phyloP scores from a whole-genome alignment of 2,329 filamentous ascomycete species.

The Hymenoscyphus linearis region DNA sequence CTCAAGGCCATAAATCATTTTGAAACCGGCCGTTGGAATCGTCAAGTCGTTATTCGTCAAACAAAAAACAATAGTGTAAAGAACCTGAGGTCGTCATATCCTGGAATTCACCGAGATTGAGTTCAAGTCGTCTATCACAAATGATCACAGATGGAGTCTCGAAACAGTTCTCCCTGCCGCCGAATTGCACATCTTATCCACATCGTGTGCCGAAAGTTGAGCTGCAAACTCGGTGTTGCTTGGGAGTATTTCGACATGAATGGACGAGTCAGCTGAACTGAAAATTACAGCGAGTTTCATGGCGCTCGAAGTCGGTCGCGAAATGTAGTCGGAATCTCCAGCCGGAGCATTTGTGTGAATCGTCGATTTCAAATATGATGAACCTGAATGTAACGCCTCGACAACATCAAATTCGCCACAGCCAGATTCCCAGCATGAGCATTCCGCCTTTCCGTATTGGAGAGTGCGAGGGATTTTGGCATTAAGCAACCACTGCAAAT shows the following conservation, averaged over 20 bases:
- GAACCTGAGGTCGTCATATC: not conserved
- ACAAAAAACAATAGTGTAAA: not conserved
- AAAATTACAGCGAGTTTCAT: conserved; percentile 64
- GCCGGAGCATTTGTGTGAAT: conserved; percentile 59
- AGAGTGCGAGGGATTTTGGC: conserved; percentile 63
- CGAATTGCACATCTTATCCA: conserved; percentile 13
- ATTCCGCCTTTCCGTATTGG: conserved; percentile 58
- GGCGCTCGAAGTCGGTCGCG: conserved; percentile 52
- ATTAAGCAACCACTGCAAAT: conserved; percentile 61
- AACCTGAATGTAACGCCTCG: conserved; percentile 62
- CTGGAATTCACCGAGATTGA: not conserved
- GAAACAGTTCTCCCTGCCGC: conserved; percentile 10
- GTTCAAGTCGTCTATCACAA: not conserved
- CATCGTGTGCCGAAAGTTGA: conserved; percentile 35
- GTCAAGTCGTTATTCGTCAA: not conserved
- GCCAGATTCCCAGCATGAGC: conserved; percentile 66
- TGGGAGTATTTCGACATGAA: conserved; percentile 45
- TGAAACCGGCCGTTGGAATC: not conserved
- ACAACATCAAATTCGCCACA: conserved; percentile 75
- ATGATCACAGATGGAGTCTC: conserved; percentile 7
- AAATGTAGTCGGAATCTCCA: conserved; percentile 67
- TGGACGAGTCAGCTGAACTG: conserved; percentile 42
- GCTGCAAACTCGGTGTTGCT: conserved; percentile 36
- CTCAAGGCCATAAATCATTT: not conserved
- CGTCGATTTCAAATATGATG: conserved; percentile 63